Evolutionary conservation across 164 flowering plant species (phyloP), one percentile per base, ranked within the genome.

Genomic region (Akebia trifoliata): DNA sequence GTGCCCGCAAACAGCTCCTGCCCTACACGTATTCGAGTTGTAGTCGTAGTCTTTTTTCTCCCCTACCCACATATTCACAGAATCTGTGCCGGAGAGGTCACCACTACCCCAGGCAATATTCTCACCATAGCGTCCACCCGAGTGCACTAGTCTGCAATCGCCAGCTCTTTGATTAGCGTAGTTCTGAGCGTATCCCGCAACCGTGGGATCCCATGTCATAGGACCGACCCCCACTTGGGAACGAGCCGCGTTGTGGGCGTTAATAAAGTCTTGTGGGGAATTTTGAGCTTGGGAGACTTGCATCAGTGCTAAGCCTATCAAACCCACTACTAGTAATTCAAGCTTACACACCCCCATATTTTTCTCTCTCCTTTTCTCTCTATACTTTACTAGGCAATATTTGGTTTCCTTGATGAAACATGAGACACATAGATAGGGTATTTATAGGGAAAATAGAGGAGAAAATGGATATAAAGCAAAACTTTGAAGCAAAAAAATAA

Each of bases 11-110:
- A 47, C 50, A 8, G 48, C 26, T 0, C 66, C 77, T 0, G 34
- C 43, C 0, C 29, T 45, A 20, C 82, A 82, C 0, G 60, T 45
- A 61, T 77, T 74, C 0, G 78, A 25, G 4, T 11, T 10, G 21
- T 76, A 60, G 54, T 80, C 20, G 31, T 78, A 82, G 65, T 57
- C 1, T 2, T 14, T 17, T 47, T 57, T 67, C 67, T 82, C 84
- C 0, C 8, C 29, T 0, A 73, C 78, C 81, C 84, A 80, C 56
- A 59, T 1, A 4, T 65, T 48, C 47, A 76, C 81, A 0, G 82
- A 84, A 4, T 47, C 61, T 3, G 47, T 24, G 20, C 74, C 81
- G 0, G 67, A 45, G 17, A 70, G 43, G 10, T 43, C 44, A 3
- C 38, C 37, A 15, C 44, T 29, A 20, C 49, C 4, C 50, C 8